phyloP scores from a whole-genome alignment of 2,329 filamentous ascomycete genomes.

The Colletotrichum tofieldiae region DNA sequence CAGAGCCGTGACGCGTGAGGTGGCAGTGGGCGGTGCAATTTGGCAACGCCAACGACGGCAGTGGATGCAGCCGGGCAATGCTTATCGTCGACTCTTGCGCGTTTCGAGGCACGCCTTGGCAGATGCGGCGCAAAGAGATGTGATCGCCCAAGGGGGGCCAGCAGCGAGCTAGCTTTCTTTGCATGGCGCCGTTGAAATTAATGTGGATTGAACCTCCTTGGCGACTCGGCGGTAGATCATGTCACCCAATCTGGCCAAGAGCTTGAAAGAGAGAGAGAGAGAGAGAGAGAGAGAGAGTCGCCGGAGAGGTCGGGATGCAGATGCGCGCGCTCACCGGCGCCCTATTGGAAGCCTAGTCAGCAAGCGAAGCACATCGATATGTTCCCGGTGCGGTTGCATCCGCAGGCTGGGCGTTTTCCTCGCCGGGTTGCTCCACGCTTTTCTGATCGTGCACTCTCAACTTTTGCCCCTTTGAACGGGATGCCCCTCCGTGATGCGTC shows the following conservation, averaged over 20 bases:
- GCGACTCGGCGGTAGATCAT: constrained; percentile 38
- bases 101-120: constrained; percentile 40
- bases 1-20: not conserved
- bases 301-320: not conserved
- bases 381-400: not conserved
- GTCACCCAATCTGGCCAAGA: constrained; percentile 40
- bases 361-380: constrained; percentile 28
- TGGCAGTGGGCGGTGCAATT: constrained; percentile 24
- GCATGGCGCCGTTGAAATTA: not conserved
- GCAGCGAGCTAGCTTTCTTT: not conserved
- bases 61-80: constrained; percentile 30
- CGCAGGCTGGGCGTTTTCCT: not conserved
- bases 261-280: not conserved
- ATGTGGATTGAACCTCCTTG: constrained; percentile 15
- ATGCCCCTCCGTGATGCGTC: constrained; percentile 7
- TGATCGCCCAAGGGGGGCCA: not conserved
- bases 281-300: not conserved
- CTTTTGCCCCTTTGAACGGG: not conserved
- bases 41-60: constrained; percentile 9
- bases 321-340: constrained; percentile 10
- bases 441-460: not conserved
- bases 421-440: not conserved
- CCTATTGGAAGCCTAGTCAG: constrained; percentile 29
- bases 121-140: constrained; percentile 24
- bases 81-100: constrained; percentile 30